phyloP scores from a whole-genome alignment of 495 filamentous ascomycete species.

The Trichoderma asperelloides region DNA sequence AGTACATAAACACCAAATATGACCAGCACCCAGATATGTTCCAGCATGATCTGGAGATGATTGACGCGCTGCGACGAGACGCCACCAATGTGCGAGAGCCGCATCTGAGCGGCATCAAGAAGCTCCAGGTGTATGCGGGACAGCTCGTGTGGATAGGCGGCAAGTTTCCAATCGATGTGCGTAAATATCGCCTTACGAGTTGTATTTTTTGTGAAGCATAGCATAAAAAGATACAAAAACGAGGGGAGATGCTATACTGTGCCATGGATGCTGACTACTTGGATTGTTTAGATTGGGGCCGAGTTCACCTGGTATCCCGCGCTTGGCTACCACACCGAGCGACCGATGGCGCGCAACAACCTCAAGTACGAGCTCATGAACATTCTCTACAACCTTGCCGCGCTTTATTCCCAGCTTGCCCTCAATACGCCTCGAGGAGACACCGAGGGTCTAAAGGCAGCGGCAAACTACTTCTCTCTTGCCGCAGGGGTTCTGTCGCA shows the following conservation, averaged over 20 bases:
- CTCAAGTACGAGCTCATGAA: slow-evolving; percentile 93
- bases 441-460: slow-evolving; percentile 79
- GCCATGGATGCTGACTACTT: slow-evolving; percentile 17
- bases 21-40: slow-evolving; percentile 99
- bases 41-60: slow-evolving; percentile 72
- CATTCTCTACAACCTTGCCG: slow-evolving; percentile 83
- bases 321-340: slow-evolving; percentile 77
- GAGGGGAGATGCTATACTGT: background rate
- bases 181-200: slow-evolving; percentile 19
- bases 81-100: slow-evolving; percentile 83
- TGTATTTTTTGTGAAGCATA: background rate
- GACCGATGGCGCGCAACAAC: slow-evolving; percentile 81
- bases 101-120: slow-evolving; percentile 80
- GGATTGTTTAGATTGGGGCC: slow-evolving; percentile 62
- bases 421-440: slow-evolving; percentile 64
- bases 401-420: slow-evolving; percentile 88
- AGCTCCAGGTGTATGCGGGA: slow-evolving; percentile 79
- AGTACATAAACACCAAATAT: slow-evolving; percentile 98
- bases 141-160: slow-evolving; percentile 90
- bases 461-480: slow-evolving; percentile 85
- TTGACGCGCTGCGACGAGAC: slow-evolving; percentile 72
- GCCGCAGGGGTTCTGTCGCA: slow-evolving; percentile 77
- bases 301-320: slow-evolving; percentile 95
- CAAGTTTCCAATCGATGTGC: slow-evolving; percentile 93
- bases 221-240: background rate